Conservation (phyloP, 352 stramenopile species). For the Phytopythium boreale region DNA sequence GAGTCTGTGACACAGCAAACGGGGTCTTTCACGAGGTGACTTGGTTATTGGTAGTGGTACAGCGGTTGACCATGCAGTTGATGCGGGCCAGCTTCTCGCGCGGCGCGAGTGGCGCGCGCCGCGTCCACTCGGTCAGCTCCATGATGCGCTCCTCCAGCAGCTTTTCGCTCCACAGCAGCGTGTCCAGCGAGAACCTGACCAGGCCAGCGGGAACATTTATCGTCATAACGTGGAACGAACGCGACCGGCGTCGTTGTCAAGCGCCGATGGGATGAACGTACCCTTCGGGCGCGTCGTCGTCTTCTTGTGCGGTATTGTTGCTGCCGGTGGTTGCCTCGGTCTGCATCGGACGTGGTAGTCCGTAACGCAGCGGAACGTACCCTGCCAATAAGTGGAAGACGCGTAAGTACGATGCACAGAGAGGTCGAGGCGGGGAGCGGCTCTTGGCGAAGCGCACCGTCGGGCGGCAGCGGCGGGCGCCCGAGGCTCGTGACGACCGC, state of each 20-base stretch:
- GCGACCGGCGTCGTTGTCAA: neutral
- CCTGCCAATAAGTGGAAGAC: constrained; percentile 21
- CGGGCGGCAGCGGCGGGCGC: constrained; percentile 47
- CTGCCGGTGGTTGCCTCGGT: constrained; percentile 6
- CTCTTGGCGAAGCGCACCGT: constrained; percentile 22
- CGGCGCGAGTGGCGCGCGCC: constrained; percentile 42
- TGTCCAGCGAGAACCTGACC: constrained; percentile 66
- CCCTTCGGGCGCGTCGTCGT: constrained; percentile 28
- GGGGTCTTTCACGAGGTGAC: neutral
- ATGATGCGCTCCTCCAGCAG: constrained; percentile 62
- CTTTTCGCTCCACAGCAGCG: constrained; percentile 61
- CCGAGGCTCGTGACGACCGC: constrained; percentile 53
- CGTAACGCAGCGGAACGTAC: constrained; percentile 56
- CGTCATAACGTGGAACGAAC: too few species aligned
- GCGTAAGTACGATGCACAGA: neutral
- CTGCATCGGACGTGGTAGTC: constrained; percentile 20
- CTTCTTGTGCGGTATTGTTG: constrained; percentile 13
- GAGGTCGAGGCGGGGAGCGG: neutral
- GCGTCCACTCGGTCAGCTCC: constrained; percentile 62
- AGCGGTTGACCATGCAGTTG: constrained; percentile 62
- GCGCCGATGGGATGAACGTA: constrained; percentile 5
- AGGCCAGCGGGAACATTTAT: too few species aligned
- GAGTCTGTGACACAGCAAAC: neutral
- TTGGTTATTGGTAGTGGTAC: constrained; percentile 42
- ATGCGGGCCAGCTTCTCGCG: constrained; percentile 65